phyloP scores from a whole-genome alignment of 1,139 yeast species.

The Candida labiduridarum region DNA sequence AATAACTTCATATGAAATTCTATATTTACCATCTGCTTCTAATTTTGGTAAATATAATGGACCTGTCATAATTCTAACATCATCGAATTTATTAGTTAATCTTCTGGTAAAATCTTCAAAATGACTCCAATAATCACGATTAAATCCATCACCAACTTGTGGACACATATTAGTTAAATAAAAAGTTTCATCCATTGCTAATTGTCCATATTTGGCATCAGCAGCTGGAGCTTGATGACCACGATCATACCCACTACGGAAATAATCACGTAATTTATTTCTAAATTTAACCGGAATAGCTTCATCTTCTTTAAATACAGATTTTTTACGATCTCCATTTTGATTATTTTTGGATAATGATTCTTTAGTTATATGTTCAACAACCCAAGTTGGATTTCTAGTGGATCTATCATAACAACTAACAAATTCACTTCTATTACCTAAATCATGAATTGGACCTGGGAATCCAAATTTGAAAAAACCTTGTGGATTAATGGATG shows the following conservation, averaged over 20 bases:
- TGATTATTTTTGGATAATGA: constrained; percentile 49
- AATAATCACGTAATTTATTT: constrained; percentile 77
- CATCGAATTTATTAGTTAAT: constrained; percentile 64
- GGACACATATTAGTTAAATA: constrained; percentile 90
- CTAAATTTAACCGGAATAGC: constrained; percentile 76
- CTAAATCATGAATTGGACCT: constrained; percentile 88
- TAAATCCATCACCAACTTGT: constrained; percentile 97
- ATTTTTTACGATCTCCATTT: constrained; percentile 74
- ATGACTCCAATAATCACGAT: constrained; percentile 96
- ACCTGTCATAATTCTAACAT: constrained; percentile 89
- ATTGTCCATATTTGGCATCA: constrained; percentile 85
- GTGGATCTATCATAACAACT: constrained; percentile 85
- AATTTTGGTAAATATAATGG: constrained; percentile 86
- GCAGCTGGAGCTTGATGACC: constrained; percentile 99
- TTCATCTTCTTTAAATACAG: constrained; percentile 87
- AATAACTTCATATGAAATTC: constrained; percentile 87
- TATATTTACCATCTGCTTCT: constrained; percentile 63
- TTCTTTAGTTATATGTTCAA: constrained; percentile 85
- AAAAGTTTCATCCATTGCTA: constrained; percentile 95
- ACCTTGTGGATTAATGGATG: constrained; percentile 63
- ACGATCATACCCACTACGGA: constrained; percentile 93
- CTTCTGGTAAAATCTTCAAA: constrained; percentile 87
- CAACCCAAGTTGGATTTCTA: constrained; percentile 85
- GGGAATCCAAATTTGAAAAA: constrained; percentile 92
- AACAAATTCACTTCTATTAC: constrained; percentile 71